Evolutionary conservation across 352 stramenopile species (phyloP).

Genomic region (Pythium aphanidermatum): DNA sequence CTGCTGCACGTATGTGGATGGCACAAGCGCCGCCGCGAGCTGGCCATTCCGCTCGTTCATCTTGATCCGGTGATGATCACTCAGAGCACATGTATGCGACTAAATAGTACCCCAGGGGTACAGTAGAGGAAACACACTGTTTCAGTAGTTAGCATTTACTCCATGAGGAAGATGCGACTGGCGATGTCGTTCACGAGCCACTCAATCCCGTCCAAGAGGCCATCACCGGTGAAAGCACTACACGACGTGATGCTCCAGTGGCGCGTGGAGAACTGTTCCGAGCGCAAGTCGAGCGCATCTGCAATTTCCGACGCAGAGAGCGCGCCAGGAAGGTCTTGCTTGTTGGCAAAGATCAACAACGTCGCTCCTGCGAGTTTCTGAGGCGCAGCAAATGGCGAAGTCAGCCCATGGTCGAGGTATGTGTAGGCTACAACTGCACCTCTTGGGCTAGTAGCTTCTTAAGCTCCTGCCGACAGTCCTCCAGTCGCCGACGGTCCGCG

Average conservation of each 20-base stretch:
- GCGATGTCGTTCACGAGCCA: conserved; percentile 97
- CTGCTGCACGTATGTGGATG: conserved; percentile 72
- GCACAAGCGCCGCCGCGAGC: conserved; percentile 53
- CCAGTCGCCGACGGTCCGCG: conserved; percentile 90
- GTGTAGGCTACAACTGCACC: conserved; percentile 31
- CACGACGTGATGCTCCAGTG: conserved; percentile 93
- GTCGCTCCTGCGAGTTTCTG: conserved; percentile 97
- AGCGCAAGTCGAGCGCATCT: conserved; percentile 77
- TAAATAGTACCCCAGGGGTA: too few relatives aligned
- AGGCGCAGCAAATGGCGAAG: not conserved
- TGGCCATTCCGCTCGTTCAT: conserved; percentile 47
- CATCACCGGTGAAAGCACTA: conserved; percentile 94
- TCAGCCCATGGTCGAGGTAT: not conserved
- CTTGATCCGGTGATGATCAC: too few relatives aligned
- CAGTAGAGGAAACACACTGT: not conserved
- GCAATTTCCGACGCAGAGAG: conserved; percentile 90
- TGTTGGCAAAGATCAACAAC: conserved; percentile 99
- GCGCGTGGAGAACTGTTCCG: conserved; percentile 76
- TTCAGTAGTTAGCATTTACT: conserved; percentile 27
- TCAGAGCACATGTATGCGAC: too few relatives aligned
- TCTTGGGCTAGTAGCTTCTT: conserved; percentile 84
- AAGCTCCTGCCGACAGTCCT: conserved; percentile 92
- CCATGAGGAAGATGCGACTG: conserved; percentile 95
- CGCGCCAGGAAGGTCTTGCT: conserved; percentile 95
- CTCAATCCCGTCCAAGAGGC: conserved; percentile 95